phyloP scores from a whole-genome alignment of 2,329 filamentous ascomycete genomes.

The Aspergillus felis region DNA sequence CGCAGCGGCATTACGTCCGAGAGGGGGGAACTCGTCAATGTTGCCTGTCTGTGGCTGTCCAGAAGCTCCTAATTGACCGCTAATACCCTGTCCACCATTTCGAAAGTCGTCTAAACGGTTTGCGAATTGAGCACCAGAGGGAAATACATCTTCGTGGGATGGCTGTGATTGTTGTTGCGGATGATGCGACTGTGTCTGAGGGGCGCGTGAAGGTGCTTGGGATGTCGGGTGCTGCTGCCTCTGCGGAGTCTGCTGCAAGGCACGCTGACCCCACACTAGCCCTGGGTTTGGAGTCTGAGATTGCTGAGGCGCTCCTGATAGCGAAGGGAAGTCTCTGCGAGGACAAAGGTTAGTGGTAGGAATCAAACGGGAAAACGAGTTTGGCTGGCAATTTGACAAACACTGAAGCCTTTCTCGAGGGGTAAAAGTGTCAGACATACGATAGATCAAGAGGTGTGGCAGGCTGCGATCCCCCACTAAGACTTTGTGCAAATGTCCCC shows the following conservation, averaged over 20 bases:
- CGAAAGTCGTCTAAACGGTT: constrained; percentile 53
- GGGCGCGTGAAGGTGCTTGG: constrained; percentile 39
- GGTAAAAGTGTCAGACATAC: constrained; percentile 41
- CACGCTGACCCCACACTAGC: constrained; percentile 54
- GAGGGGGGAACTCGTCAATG: constrained; percentile 59
- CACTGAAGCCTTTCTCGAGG: not conserved
- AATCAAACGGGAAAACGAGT: not conserved
- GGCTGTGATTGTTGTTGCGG: constrained; percentile 43
- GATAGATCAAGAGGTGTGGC: constrained; percentile 54
- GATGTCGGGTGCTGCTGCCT: constrained; percentile 47
- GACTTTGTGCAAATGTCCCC: constrained; percentile 55
- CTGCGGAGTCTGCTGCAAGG: constrained; percentile 51
- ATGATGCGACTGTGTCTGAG: constrained; percentile 39
- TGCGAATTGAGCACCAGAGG: constrained; percentile 48
- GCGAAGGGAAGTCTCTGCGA: constrained; percentile 58
- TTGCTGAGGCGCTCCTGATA: constrained; percentile 55
- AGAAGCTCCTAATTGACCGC: constrained; percentile 48
- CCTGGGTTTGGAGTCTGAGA: constrained; percentile 50
- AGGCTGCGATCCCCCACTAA: constrained; percentile 48
- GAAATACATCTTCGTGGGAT: constrained; percentile 46
- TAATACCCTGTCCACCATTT: constrained; percentile 53
- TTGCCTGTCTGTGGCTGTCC: constrained; percentile 53
- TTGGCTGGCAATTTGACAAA: not conserved
- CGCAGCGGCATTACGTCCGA: constrained; percentile 49
- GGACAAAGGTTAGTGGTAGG: constrained; percentile 4